phyloP scores from a whole-genome alignment of 768 basidiomycete species.

The Phylloporus scabripes region DNA sequence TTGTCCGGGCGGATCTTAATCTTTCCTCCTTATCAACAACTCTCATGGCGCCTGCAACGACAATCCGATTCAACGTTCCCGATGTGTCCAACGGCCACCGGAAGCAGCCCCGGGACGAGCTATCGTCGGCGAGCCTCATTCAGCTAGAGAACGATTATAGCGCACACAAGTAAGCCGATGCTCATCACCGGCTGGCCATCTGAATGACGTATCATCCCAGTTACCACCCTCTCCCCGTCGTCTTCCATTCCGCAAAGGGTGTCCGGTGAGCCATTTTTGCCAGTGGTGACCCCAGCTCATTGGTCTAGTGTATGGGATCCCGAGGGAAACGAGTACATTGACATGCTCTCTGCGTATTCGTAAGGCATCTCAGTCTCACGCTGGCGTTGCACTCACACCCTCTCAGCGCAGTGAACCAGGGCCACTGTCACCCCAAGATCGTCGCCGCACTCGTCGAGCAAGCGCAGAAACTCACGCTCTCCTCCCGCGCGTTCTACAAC shows the following conservation, averaged over 20 bases:
- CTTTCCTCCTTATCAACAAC: no score
- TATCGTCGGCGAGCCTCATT: slow-evolving; percentile 68
- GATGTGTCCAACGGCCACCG: slow-evolving; percentile 12
- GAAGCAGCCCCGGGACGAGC: slow-evolving; percentile 23
- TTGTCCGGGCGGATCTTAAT: slow-evolving; percentile 24
- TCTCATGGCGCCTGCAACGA: slow-evolving; percentile 22
- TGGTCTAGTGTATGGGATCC: slow-evolving; percentile 77
- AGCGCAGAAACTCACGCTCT: slow-evolving; percentile 85
- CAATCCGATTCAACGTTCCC: neutral
- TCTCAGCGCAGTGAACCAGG: slow-evolving; percentile 83
- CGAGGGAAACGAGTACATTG: slow-evolving; percentile 93
- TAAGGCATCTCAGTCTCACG: slow-evolving; percentile 30
- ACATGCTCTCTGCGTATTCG: slow-evolving; percentile 98
- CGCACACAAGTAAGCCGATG: slow-evolving; percentile 77
- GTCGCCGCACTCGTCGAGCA: slow-evolving; percentile 77
- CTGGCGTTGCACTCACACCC: slow-evolving; percentile 4
- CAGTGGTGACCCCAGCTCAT: slow-evolving; percentile 2
- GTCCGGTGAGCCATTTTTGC: slow-evolving; percentile 69
- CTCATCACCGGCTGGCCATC: neutral
- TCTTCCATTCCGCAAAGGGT: slow-evolving; percentile 86
- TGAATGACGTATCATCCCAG: slow-evolving; percentile 44
- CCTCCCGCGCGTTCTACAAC: slow-evolving; percentile 96
- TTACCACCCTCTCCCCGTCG: slow-evolving; percentile 93
- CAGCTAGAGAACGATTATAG: slow-evolving; percentile 75
- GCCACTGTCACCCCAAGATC: slow-evolving; percentile 90